Conservation (phyloP, 1,284 basidiomycete genomes). For the Sanguinoderma infundibulare region DNA sequence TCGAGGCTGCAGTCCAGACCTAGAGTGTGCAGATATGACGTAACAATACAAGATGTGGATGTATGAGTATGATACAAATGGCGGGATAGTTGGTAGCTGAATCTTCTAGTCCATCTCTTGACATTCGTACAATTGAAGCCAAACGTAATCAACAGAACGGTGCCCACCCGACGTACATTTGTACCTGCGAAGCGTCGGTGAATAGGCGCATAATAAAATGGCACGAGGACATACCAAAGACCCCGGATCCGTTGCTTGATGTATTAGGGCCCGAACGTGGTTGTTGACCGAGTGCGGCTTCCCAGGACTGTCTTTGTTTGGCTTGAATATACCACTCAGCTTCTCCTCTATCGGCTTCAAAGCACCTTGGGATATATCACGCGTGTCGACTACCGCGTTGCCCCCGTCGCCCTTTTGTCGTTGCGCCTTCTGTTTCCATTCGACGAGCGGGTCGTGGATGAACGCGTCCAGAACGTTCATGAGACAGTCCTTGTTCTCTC, state of each 20-base stretch:
- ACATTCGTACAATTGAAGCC: neutral
- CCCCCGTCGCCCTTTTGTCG: constrained; percentile 46
- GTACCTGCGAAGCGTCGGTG: constrained; percentile 46
- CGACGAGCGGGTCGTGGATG: constrained; percentile 96
- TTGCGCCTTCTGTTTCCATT: constrained; percentile 73
- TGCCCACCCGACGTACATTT: constrained; percentile 89
- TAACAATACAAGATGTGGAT: constrained; percentile 20
- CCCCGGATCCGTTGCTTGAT: constrained; percentile 75
- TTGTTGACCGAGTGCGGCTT: constrained; percentile 82
- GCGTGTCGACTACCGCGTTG: constrained; percentile 57
- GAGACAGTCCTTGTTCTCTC: constrained; percentile 91
- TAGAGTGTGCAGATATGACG: constrained; percentile 4
- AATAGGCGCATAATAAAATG: constrained; percentile 46
- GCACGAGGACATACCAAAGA: constrained; percentile 68
- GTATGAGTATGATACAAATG: constrained; percentile 27
- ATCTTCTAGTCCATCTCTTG: neutral
- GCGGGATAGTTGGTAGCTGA: neutral
- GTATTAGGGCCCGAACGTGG: constrained; percentile 89
- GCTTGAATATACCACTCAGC: constrained; percentile 77
- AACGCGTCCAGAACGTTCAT: constrained; percentile 98
- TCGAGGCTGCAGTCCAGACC: constrained; percentile 34
- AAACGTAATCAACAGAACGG: constrained; percentile 65
- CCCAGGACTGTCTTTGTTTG: constrained; percentile 57
- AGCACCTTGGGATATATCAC: constrained; percentile 71
- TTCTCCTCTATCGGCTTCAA: constrained; percentile 85